Evolutionary conservation across 108 stramenopile species (phyloP), one percentile per base, ranked within the genome.

Genomic region (Cylindrotheca closterium): DNA sequence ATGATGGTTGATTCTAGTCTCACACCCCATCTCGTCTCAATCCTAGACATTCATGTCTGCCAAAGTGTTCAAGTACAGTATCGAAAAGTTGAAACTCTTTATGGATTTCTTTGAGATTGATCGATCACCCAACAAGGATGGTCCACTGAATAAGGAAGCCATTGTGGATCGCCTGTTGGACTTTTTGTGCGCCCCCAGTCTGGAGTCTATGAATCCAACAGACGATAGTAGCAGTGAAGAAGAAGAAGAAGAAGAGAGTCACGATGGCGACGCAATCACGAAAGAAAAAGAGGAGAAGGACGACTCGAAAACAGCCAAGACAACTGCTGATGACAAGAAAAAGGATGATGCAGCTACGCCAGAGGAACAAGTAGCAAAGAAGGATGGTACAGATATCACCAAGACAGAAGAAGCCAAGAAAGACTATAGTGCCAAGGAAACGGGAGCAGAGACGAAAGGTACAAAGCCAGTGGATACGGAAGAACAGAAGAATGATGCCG

Each of bases 131-230:
- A 58, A 55, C 30, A 32, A 62, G 12, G 68, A 68, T 30, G 65
- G 71, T 46, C 32, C 59, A 17, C 45, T 68, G 27, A 73, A 71
- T 59, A 82, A 82, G 69, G 81, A 82, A 4, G 61, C 50, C 23
- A 55, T 75, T 52, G 63, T 82, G 33, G 73, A 78, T 49, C 50
- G 61, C 42, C 55, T 82, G 8, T 45, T 82, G 4, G 77, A 82
- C 67, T 82, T 82, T 47, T 58, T 82, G 28, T 33, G 58, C 2
- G 68, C 52, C 32, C 81, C 81, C 12, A 56, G 59, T 22, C 52
- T 54, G 25, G 37, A 42, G 15, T 7, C 7, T 15, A 15, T 15
- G 10, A 10, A 10, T 7, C 37, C 37, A 42, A 7, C 7, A 42
- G 37, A 42, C 15, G 7, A 7, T 42, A 15, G 15, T 10, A 42